These are phyloP conservation scores for Basipetospora sp. DNA, from an alignment of 2,329 filamentous ascomycete species.

Conservation along the genomic window DNA sequence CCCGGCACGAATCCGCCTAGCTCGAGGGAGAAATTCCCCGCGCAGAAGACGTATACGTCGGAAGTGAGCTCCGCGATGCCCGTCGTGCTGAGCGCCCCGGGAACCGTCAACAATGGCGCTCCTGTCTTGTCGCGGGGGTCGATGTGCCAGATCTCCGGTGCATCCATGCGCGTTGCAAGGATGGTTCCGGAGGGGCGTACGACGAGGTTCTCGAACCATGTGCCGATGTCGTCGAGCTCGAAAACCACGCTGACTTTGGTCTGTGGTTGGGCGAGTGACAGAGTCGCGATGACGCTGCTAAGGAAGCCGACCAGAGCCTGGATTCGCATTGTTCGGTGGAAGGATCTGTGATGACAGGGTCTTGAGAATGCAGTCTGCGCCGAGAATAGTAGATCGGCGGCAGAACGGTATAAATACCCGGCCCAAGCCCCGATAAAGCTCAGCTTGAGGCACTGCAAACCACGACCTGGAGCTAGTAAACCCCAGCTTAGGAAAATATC, in stretches of 20 bases:
- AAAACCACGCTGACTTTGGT: constrained; percentile 1
- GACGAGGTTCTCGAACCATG: constrained; percentile 7
- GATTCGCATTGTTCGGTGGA: too few relatives aligned
- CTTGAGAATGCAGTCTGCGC: too few relatives aligned
- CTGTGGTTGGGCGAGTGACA: neutral
- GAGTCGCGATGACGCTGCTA: too few relatives aligned
- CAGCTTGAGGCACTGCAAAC: too few relatives aligned
- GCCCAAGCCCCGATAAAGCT: too few relatives aligned
- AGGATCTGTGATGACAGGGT: too few relatives aligned
- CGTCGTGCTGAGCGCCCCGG: constrained; percentile 6
- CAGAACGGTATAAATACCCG: too few relatives aligned
- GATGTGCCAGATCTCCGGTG: constrained; percentile 7
- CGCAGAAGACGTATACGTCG: constrained; percentile 6
- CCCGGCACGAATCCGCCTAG: constrained; percentile 1
- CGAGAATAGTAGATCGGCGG: too few relatives aligned
- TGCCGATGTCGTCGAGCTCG: constrained; percentile 2
- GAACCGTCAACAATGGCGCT: neutral
- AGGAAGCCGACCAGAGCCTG: too few relatives aligned
- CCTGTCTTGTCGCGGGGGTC: constrained; percentile 1
- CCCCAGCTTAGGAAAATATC: too few relatives aligned
- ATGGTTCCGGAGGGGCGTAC: constrained; percentile 5
- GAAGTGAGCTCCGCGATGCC: constrained; percentile 5
- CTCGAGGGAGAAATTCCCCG: constrained; percentile 6
- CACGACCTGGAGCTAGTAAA: too few relatives aligned
- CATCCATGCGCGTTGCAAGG: constrained; percentile 7